Percentiles rank a stretch among this genome's conserved stretches.
These are phyloP conservation scores for Anthracocystis setariae DNA, from an alignment of 1,284 basidiomycete genomes.

Conservation along the genomic window DNA sequence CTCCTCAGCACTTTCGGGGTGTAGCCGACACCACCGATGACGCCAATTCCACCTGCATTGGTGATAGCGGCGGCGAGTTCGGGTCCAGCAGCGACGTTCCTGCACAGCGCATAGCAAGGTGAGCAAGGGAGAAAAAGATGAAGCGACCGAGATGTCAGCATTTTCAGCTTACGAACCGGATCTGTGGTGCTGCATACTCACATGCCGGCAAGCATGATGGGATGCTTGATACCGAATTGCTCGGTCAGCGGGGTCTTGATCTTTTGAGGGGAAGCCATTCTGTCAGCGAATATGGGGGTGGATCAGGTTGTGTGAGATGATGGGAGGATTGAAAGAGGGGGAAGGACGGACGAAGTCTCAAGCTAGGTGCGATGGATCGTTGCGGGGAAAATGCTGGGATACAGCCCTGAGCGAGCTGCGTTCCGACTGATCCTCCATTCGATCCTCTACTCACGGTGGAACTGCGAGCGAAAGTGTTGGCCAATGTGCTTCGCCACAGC, in stretches of 20 bases:
- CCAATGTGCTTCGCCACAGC: too few relatives aligned
- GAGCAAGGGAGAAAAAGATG: too few relatives aligned
- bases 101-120: too few relatives aligned
- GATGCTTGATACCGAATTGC: slow-evolving; percentile 80
- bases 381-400: too few relatives aligned
- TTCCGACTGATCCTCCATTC: too few relatives aligned
- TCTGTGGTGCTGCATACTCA: too few relatives aligned
- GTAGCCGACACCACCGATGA: slow-evolving; percentile 63
- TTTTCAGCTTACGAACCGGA: too few relatives aligned
- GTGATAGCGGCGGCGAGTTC: slow-evolving; percentile 61
- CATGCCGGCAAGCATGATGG: slow-evolving; percentile 81
- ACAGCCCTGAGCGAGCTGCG: too few relatives aligned
- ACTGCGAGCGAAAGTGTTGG: too few relatives aligned
- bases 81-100: slow-evolving; percentile 62
- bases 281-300: slow-evolving; percentile 1
- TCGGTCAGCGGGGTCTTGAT: slow-evolving; percentile 58
- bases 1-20: slow-evolving; percentile 41
- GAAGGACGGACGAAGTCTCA: too few relatives aligned
- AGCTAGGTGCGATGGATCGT: too few relatives aligned
- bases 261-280: slow-evolving; percentile 51
- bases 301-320: not conserved
- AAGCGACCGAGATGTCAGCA: not conserved
- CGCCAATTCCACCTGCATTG: slow-evolving; percentile 60
- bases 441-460: too few relatives aligned
- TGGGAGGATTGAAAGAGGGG: not conserved